These are phyloP conservation scores for Tylopilus balloui DNA, from an alignment of 768 basidiomycete genomes.

Conservation along the genomic window DNA sequence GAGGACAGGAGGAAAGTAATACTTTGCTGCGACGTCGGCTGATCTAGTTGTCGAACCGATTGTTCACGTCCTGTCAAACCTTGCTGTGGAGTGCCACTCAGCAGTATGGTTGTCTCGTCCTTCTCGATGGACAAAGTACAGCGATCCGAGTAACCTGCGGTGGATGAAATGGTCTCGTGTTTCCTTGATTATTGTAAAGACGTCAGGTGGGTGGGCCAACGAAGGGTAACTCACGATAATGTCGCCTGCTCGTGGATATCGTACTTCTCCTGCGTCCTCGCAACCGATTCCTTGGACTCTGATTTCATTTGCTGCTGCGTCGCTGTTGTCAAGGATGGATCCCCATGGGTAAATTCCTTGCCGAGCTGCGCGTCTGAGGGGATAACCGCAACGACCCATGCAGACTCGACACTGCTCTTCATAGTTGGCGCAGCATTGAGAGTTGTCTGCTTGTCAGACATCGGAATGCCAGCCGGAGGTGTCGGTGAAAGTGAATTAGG, in stretches of 20 bases:
- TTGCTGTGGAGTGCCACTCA: neutral
- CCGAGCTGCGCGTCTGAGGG: neutral
- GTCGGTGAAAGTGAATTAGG: no score
- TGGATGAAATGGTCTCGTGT: neutral
- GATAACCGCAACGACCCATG: neutral
- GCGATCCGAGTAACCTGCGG: neutral
- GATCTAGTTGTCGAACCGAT: neutral
- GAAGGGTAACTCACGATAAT: slow-evolving; percentile 3
- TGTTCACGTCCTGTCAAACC: neutral
- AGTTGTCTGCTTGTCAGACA: neutral
- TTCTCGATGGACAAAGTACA: neutral
- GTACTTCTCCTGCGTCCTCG: neutral
- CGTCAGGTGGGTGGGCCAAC: neutral
- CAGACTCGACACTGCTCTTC: neutral
- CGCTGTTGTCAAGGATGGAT: neutral
- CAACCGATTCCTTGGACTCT: neutral
- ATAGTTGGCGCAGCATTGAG: neutral
- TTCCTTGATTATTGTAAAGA: slow-evolving; percentile 1
- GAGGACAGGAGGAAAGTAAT: neutral
- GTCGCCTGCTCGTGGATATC: neutral
- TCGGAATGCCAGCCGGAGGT: no score
- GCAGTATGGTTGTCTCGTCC: neutral
- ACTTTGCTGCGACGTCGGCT: neutral
- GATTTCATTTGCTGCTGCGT: neutral
- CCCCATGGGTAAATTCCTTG: neutral